Evolutionary conservation across 2,329 filamentous ascomycete genomes (phyloP), one percentile per base, ranked within the genome.

Genomic region (Cladosporium sp.): DNA sequence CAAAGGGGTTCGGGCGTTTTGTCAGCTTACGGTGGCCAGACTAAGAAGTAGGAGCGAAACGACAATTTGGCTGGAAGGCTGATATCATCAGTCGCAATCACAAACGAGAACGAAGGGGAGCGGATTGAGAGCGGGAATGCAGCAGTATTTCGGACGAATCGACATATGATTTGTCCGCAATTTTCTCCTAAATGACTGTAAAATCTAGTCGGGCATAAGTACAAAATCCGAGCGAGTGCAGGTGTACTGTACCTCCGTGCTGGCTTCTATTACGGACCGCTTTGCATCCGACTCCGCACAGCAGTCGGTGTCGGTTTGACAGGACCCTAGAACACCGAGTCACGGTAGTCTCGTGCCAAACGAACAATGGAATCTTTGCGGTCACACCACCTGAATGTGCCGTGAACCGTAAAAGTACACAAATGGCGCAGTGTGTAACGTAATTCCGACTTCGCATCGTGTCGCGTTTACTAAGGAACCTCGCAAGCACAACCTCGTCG

Each of bases 341-440:
- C 37, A 52, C 37, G 39, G n/a, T 11, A 36, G 30, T 39, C 36
- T 50, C 47, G 28, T 37, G 28, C 47, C 30, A 30, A 20, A 36
- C 50, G 8, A 52, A 40, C 39, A 11, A 14, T 28, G 8, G n/a
- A 9, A 12, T 22, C 37, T 28, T 17, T 5, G 20, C 22, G 39
- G 50, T 52, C 36, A 40, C 50, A 52, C 50, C 50, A 52, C 50
- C 20, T 47, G 43, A 39, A 37, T 15, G 50, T 40, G 37, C 50
- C 50, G n/a, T 42, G 36, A 12, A 40, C 37, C 36, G 50, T 7
- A 12, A 52, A 36, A 25, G 47, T n/a, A 37, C 30, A n/a, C n/a
- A 22, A 30, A 50, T 52, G 50, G 50, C 37, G 50, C 20, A 52
- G 25, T 20, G 50, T 50, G 28, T 8, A 37, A 50, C 47, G 17